Evolutionary conservation across 495 filamentous ascomycete species (phyloP), one percentile per base, ranked within the genome.

Genomic region (Podospora conica): DNA sequence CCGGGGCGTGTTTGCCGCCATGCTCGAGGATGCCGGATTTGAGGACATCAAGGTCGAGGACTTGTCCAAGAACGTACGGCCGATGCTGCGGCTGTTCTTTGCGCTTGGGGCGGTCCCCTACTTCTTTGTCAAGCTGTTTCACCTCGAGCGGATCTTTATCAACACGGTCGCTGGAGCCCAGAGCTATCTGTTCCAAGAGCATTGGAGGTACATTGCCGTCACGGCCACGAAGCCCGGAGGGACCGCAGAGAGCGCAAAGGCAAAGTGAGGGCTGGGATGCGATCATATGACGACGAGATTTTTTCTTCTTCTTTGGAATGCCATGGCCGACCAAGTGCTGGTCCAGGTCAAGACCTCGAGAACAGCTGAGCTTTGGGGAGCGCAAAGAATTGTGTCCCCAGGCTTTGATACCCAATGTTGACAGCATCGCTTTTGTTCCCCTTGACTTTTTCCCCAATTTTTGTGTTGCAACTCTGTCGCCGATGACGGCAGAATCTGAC

Each of bases 1-100:
- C 33, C 70, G 69, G 11, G 71, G 73, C 24, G 65, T 73, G 25
- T 77, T 73, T 48, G 63, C 63, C 55, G 55, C 69, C 21, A 76
- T 84, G 73, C 62, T 84, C 8, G 75, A 80, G 71, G 77, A 83
- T 6, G 81, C 75, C 10, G 83, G 84, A 4, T 86, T 87, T 60
- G 69, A 73, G 65, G 75, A 86, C 72, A 74, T 85, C 20, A 65
- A 73, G 7, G 73, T 83, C 7, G 68, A 74, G 22, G 82, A 86
- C 67, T 75, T 78, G 58, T 81, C 83, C 1, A 70, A 77, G 9
- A 82, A 85, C 63, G 80, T 85, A 57, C 70, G 69, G 48, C 84
- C 85, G 1, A 83, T 85, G 80, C 72, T 76, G 66, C 65, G 82
- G 22, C 61, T 86, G 1, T 85, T 87, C 72, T 85, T 73, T 65